These are phyloP conservation scores for Metschnikowia cubensis DNA, from an alignment of 805 yeast species.

Conservation along the genomic window DNA sequence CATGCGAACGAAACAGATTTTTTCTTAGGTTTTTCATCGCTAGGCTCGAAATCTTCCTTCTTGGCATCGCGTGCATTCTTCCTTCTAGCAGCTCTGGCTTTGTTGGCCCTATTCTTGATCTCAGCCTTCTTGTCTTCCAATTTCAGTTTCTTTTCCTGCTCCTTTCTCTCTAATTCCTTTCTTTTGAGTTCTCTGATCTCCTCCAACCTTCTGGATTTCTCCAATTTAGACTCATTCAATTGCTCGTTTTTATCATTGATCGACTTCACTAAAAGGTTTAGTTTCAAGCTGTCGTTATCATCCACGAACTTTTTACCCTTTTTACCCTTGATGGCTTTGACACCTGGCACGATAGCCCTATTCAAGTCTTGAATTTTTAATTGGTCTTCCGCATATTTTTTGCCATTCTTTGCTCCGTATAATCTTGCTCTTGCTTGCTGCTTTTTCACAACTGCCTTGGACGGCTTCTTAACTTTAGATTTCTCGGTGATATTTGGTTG, in stretches of 20 bases:
- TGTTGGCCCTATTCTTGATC: constrained; percentile 65
- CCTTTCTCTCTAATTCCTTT: constrained; percentile 82
- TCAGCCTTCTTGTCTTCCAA: constrained; percentile 76
- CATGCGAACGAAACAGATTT: constrained; percentile 42
- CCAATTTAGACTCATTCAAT: constrained; percentile 81
- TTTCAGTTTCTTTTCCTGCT: constrained; percentile 61
- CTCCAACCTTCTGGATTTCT: constrained; percentile 83
- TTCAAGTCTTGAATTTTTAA: constrained; percentile 76
- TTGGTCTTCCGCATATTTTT: constrained; percentile 70
- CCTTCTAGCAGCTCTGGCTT: constrained; percentile 67
- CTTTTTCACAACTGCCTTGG: constrained; percentile 55
- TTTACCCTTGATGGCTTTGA: constrained; percentile 70
- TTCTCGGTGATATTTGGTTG: constrained; percentile 61
- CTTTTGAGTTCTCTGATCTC: constrained; percentile 84
- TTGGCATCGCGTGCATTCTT: constrained; percentile 43
- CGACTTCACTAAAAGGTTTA: constrained; percentile 69
- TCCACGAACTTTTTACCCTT: constrained; percentile 78
- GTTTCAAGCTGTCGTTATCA: constrained; percentile 58
- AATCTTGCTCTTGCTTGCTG: constrained; percentile 61
- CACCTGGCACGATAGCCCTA: constrained; percentile 83
- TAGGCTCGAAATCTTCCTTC: constrained; percentile 20
- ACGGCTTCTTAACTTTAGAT: constrained; percentile 47
- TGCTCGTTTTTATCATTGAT: constrained; percentile 81
- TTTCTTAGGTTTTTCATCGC: constrained; percentile 16
- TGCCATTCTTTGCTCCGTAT: constrained; percentile 59